A percentile compares a stretch with the other conserved stretches of the same genome.
phyloP scores from a whole-genome alignment of 192 early-diverging fungal species.

The Coemansia sp. region DNA sequence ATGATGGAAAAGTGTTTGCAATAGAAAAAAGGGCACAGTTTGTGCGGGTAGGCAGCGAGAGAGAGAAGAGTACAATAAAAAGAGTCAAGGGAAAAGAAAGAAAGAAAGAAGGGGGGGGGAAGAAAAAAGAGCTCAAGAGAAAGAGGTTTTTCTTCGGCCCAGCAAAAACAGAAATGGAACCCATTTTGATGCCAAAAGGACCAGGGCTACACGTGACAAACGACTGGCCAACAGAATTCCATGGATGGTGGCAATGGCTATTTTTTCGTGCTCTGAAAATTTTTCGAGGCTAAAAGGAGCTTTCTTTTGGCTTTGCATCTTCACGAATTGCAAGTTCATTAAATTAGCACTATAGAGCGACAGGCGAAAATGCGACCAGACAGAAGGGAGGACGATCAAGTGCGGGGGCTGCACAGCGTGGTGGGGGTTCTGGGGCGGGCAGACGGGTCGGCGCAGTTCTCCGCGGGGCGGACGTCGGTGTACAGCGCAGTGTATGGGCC shows the following conservation, averaged over 20 bases:
- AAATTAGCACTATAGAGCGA: constrained; percentile 29
- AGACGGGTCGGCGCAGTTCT: constrained; percentile 86
- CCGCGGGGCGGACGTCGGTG: constrained; percentile 72
- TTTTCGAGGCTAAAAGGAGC: too few relatives aligned
- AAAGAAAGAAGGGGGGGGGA: neutral
- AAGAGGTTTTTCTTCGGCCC: too few relatives aligned
- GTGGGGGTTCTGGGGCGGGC: constrained; percentile 69
- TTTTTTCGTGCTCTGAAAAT: too few relatives aligned
- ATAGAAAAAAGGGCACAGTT: neutral
- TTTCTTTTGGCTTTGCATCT: too few relatives aligned
- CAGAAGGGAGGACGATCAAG: constrained; percentile 57
- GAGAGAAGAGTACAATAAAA: neutral
- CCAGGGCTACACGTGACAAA: too few relatives aligned
- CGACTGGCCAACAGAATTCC: too few relatives aligned
- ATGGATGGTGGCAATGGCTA: too few relatives aligned
- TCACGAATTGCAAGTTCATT: too few relatives aligned
- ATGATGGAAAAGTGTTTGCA: neutral
- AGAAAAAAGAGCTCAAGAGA: too few relatives aligned
- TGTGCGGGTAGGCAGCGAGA: neutral
- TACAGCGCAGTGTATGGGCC: constrained; percentile 85
- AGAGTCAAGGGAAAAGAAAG: neutral
- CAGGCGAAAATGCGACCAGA: constrained; percentile 46
- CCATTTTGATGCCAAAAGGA: too few relatives aligned
- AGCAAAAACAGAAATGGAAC: too few relatives aligned
- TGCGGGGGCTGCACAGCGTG: constrained; percentile 70